Percentiles rank a stretch among this genome's conserved stretches.
Conservation (phyloP, 371 early-diverging fungal species). For the Dinochytrium kinnereticum region DNA sequence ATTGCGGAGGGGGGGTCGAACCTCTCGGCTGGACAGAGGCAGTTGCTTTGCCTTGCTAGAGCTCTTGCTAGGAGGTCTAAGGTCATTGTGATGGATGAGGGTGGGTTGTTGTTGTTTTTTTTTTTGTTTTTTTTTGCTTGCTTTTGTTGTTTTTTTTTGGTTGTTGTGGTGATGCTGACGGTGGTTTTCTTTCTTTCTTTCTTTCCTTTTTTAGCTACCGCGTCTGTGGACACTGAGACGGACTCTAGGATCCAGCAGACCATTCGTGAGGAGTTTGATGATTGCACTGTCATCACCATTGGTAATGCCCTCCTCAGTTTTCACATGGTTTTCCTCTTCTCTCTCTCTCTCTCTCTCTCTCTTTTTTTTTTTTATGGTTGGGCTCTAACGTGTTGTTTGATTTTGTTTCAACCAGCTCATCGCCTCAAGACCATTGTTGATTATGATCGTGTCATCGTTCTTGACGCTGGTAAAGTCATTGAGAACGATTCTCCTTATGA, state of each 20-base stretch:
- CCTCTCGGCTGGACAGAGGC: conserved; percentile 57
- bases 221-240: conserved; percentile 70
- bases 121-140: conserved; percentile 1
- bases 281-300: conserved; percentile 59
- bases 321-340: background rate
- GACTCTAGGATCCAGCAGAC: conserved; percentile 70
- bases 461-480: conserved; percentile 70
- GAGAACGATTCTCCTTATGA: conserved; percentile 57
- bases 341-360: too few relatives aligned
- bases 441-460: conserved; percentile 76
- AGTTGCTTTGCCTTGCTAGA: conserved; percentile 58
- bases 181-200: background rate
- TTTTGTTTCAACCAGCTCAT: conserved; percentile 44
- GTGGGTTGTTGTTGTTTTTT: conserved; percentile 42
- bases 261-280: conserved; percentile 66
- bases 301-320: conserved; percentile 4
- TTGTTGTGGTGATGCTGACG: too few relatives aligned
- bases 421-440: conserved; percentile 15
- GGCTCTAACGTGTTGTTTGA: background rate
- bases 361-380: background rate
- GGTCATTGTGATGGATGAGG: conserved; percentile 62
- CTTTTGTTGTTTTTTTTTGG: background rate
- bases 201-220: conserved; percentile 53
- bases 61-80: conserved; percentile 49
- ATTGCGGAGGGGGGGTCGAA: conserved; percentile 46